These are phyloP conservation scores for Pestalotiopsis sp. DNA, from an alignment of 2,329 filamentous ascomycete genomes.

Conservation along the genomic window DNA sequence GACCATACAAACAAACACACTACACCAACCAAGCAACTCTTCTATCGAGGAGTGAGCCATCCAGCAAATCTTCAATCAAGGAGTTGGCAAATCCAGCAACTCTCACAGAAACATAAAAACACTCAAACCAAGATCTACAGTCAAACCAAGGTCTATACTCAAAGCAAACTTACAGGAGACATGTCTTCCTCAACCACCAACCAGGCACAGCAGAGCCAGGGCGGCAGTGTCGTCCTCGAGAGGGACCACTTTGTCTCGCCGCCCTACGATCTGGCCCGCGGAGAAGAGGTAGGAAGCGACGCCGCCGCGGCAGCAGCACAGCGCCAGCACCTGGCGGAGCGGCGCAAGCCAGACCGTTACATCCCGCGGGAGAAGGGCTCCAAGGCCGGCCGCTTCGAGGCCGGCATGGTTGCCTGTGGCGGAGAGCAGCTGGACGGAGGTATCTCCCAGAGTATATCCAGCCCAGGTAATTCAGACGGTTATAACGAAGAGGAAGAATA, in stretches of 20 bases:
- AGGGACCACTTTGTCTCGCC: neutral
- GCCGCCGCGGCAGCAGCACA: neutral
- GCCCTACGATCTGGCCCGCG: neutral
- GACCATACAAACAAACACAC: too few relatives aligned
- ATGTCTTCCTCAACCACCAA: neutral
- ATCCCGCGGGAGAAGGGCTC: neutral
- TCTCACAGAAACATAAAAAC: neutral
- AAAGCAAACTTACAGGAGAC: neutral
- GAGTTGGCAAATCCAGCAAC: neutral
- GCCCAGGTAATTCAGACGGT: too few relatives aligned
- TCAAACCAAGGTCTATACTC: neutral
- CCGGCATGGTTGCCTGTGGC: neutral
- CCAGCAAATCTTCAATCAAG: too few relatives aligned
- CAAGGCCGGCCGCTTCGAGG: slow-evolving; percentile 2
- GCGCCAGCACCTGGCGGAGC: neutral
- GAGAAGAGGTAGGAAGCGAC: neutral
- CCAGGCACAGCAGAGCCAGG: neutral
- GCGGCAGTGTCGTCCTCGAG: neutral
- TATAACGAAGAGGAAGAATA: too few relatives aligned
- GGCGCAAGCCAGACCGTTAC: neutral
- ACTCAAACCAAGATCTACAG: neutral
- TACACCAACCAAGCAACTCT: too few relatives aligned
- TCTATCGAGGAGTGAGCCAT: too few relatives aligned
- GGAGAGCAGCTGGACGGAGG: too few relatives aligned
- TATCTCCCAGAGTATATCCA: too few relatives aligned